Evolutionary conservation across 306 rosid species (phyloP).

Genomic region (Abrus precatorius): DNA sequence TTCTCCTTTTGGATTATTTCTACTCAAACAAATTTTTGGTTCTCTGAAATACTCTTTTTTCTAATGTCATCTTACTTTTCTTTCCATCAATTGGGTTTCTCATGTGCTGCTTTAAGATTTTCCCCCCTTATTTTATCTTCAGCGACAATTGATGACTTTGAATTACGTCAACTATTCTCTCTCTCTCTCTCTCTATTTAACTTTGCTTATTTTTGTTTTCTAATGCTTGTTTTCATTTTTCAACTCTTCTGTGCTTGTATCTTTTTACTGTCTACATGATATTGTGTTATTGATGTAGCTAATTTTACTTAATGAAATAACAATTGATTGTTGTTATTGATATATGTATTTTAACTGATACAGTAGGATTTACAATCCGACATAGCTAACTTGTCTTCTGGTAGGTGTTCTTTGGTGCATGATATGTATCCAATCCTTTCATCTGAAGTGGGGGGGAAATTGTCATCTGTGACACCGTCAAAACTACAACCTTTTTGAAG

Average conservation of each 20-base stretch:
- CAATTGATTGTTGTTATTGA: no score
- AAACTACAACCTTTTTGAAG: not conserved
- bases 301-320: no score
- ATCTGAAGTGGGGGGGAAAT: not conserved
- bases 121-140: slow-evolving; percentile 6
- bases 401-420: slow-evolving; percentile 2
- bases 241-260: not conserved
- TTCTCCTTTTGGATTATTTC: not conserved
- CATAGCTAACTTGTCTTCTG: not conserved
- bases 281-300: no score
- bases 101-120: not conserved
- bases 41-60: not conserved
- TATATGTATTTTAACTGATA: not conserved
- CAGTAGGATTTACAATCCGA: not conserved
- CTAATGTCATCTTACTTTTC: not conserved
- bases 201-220: not conserved
- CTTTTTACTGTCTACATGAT: not conserved
- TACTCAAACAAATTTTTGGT: not conserved
- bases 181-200: not conserved
- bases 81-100: not conserved
- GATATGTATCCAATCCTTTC: not conserved
- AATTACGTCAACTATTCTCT: not conserved
- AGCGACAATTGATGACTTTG: not conserved
- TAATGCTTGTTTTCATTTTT: not conserved
- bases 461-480: not conserved